Base-by-base conservation (phyloP, 2,329 filamentous ascomycete genomes). In the Gaeumannomyces tritici region DNA sequence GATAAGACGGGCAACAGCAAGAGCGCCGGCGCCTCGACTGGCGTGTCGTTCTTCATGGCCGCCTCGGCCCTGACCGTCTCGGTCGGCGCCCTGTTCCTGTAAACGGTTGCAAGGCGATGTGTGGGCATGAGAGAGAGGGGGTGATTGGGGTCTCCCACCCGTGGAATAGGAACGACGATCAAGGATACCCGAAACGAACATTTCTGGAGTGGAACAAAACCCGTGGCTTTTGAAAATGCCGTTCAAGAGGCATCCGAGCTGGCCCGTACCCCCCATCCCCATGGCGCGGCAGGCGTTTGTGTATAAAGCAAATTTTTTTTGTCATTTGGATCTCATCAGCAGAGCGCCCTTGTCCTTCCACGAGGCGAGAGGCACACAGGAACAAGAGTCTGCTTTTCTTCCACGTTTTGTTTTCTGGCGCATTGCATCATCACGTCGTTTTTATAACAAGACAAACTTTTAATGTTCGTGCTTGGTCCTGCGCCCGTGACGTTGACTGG, bases 31-130 rank as follows among this genome's bases (percentile, higher is more conserved):
- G 67, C 69, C 8, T 70, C 73, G 28, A 64, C 64, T 26, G 62
- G 66, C 59, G 67, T 65, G 5, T 69, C 72, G 7, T 66, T 78
- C 61, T 69, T 75, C 28, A 67, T 79, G 31, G 64, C 69, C 31
- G 63, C 79, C 26, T 71, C 73, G 1, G 73, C 69, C 6, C 47
- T 76, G 35, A 72, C 73, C 21, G 65, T 73, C 28, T 61, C 73
- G 27, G 68, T 79, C 12, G 68, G 68, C 27, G 76, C 77, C 35
- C 65, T 79, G n/a, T 63, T 78, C 28, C 66, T 79, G 64, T 79
- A 72, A 72, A 56, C 31, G 57, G 42, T 9, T 24, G 42, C 42
- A 9, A n/a, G 21, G 11, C n/a, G 42, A 18, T 18, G 4, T n/a
- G 11, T n/a, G 8, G 18, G 42, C n/a, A n/a, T n/a, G 21, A n/a